phyloP scores from a whole-genome alignment of 306 rosid genomes.

The Luffa aegyptiaca region DNA sequence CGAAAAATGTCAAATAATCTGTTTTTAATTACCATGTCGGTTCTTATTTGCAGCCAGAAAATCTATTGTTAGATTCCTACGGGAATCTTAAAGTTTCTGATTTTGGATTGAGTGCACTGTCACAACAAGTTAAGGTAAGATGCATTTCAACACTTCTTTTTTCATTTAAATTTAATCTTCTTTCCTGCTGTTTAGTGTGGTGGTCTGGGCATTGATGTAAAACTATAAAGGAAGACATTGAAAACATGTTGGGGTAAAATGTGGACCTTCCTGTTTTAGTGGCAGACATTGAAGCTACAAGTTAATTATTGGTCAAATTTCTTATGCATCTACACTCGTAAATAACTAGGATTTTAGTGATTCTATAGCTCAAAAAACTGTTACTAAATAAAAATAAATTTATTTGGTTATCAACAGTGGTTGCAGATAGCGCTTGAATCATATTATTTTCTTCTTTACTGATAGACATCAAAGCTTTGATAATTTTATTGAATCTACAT shows the following conservation, averaged over 20 bases:
- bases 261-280: neutral
- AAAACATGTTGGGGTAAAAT: neutral
- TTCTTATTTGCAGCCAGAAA: conserved; percentile 75
- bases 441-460: neutral
- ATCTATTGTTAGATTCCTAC: conserved; percentile 64
- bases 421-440: neutral
- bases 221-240: neutral
- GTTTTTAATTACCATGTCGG: neutral
- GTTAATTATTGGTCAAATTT: neutral
- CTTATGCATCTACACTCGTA: neutral
- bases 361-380: too few species aligned
- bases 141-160: neutral
- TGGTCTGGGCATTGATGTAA: neutral
- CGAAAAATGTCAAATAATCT: neutral
- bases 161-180: neutral
- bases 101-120: conserved; percentile 92
- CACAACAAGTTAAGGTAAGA: conserved; percentile 87
- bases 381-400: neutral
- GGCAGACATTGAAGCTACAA: neutral
- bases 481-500: too few species aligned
- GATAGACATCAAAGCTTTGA: too few species aligned
- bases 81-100: conserved; percentile 96
- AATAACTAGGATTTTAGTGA: neutral
- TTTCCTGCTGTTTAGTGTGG: neutral
- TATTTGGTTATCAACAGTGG: neutral